Conservation (phyloP, 495 filamentous ascomycete species). For the Hypomontagnella submonticulosa region DNA sequence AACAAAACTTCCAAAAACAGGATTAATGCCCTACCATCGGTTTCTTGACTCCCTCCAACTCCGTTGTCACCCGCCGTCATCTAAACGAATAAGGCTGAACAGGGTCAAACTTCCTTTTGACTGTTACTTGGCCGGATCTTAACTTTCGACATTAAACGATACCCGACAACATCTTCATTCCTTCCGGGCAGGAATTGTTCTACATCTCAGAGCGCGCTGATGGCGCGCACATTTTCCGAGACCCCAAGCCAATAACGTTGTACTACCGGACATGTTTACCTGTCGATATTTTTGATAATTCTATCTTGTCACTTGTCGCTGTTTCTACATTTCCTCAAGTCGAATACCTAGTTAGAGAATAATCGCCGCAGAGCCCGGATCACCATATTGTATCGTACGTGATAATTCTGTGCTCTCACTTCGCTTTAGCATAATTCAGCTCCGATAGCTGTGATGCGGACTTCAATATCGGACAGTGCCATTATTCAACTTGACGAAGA, state of each 20-base stretch:
- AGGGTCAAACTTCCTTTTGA: conserved; percentile 16
- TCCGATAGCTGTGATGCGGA: conserved; percentile 49
- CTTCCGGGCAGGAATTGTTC: conserved; percentile 30
- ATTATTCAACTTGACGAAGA: conserved; percentile 44
- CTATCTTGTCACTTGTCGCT: not conserved
- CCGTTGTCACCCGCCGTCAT: conserved; percentile 6
- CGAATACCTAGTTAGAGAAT: conserved; percentile 11
- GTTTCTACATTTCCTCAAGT: conserved; percentile 13
- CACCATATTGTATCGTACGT: conserved; percentile 5
- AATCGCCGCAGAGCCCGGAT: not conserved
- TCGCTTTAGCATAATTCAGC: conserved; percentile 19
- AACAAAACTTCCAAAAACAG: conserved; percentile 50
- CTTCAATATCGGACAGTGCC: conserved; percentile 37
- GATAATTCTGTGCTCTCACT: not conserved
- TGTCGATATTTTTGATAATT: conserved; percentile 11
- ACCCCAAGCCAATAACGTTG: conserved; percentile 15
- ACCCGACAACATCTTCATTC: conserved; percentile 26
- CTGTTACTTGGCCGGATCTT: conserved; percentile 16
- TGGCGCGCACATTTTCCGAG: conserved; percentile 32
- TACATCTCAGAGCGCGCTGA: conserved; percentile 44
- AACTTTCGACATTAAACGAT: conserved; percentile 18
- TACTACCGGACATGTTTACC: conserved; percentile 25
- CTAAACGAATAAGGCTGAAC: conserved; percentile 36
- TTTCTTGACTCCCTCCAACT: conserved; percentile 16
- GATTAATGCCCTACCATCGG: conserved; percentile 23